These are phyloP conservation scores for Exophiala calicioides DNA, from an alignment of 2,329 filamentous ascomycete species.

Conservation along the genomic window DNA sequence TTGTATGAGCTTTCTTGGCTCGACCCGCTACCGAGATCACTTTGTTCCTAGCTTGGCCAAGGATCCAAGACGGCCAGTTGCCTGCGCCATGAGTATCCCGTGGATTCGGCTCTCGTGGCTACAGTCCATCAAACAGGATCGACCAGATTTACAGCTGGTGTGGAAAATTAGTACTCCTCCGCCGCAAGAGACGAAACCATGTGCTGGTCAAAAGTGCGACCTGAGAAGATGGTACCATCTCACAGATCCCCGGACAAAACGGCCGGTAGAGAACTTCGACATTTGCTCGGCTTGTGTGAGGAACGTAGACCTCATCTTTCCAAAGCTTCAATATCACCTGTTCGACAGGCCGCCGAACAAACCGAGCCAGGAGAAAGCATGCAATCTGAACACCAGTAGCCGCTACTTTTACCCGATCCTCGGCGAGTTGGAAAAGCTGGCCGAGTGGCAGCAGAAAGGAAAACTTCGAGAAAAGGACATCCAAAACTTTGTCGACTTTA, in stretches of 20 bases:
- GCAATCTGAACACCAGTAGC: constrained; percentile 67
- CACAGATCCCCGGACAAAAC: constrained; percentile 65
- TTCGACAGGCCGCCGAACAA: constrained; percentile 35
- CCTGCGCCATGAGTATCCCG: constrained; percentile 76
- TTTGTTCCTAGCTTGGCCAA: constrained; percentile 65
- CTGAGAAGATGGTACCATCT: constrained; percentile 74
- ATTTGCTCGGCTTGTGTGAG: constrained; percentile 74
- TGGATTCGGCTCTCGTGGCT: constrained; percentile 88
- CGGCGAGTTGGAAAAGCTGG: constrained; percentile 57
- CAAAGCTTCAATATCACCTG: constrained; percentile 56
- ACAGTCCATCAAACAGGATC: constrained; percentile 70
- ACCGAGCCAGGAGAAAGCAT: constrained; percentile 57
- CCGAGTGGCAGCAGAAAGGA: constrained; percentile 44
- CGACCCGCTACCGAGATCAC: constrained; percentile 66
- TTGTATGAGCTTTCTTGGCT: constrained; percentile 73
- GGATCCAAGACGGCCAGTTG: constrained; percentile 58
- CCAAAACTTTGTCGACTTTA: constrained; percentile 62
- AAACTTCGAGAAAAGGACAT: constrained; percentile 53
- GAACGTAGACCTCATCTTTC: constrained; percentile 72
- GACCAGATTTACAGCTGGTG: constrained; percentile 67
- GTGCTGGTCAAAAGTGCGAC: constrained; percentile 61
- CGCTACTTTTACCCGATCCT: constrained; percentile 60
- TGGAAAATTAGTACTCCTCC: constrained; percentile 65
- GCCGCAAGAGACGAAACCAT: constrained; percentile 54
- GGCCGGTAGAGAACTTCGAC: constrained; percentile 68